Conservation (phyloP, 192 early-diverging fungal genomes). For the Backusella circina region DNA sequence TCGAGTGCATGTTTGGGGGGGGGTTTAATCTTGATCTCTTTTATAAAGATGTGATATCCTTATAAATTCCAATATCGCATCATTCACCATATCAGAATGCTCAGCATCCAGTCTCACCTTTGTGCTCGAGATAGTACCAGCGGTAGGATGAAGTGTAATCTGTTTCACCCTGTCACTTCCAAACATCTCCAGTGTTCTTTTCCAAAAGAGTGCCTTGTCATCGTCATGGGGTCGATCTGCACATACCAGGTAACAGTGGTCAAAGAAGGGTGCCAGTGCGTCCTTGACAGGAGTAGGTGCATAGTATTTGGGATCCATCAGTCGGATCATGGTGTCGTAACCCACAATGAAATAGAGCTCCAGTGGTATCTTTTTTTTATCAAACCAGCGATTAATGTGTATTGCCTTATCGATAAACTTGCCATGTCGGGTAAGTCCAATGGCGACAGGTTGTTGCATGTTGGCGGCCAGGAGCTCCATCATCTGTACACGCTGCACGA, state of each 20-base stretch:
- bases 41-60: background rate
- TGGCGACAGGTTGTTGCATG: conserved; percentile 37
- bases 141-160: background rate
- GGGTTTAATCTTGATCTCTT: background rate
- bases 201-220: conserved; percentile 27
- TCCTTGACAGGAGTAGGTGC: conserved; percentile 30
- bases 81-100: background rate
- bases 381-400: conserved; percentile 28
- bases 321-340: conserved; percentile 72
- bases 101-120: background rate
- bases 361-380: background rate
- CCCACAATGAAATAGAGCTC: conserved; percentile 71
- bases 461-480: conserved; percentile 56
- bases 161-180: background rate
- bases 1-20: background rate
- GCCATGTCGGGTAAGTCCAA: conserved; percentile 57
- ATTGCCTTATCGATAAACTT: conserved; percentile 70
- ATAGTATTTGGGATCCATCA: conserved; percentile 79
- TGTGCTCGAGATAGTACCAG: conserved; percentile 20
- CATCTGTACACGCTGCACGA: conserved; percentile 66
- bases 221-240: conserved; percentile 38
- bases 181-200: background rate
- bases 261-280: conserved; percentile 59
- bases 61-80: conserved; percentile 10
- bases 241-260: conserved; percentile 37